A percentile compares a stretch with the other conserved stretches of the same genome.
These are phyloP conservation scores for Roridomyces roridus DNA, from an alignment of 768 basidiomycete species.

Conservation along the genomic window DNA sequence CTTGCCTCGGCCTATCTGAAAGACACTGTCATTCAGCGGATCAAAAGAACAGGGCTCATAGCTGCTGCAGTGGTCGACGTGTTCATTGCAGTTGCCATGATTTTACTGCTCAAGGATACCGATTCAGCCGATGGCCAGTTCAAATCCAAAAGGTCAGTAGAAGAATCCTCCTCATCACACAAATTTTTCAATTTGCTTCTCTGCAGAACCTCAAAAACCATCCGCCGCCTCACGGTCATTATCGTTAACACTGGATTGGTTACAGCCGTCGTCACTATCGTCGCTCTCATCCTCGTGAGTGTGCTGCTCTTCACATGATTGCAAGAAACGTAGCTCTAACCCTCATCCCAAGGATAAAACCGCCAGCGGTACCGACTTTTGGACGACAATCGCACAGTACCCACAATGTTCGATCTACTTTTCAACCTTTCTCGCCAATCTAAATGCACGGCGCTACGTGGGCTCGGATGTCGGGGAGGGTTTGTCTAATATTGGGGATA, in stretches of 20 bases:
- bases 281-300: constrained; percentile 19
- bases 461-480: constrained; percentile 11
- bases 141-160: constrained; percentile 11
- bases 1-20: neutral
- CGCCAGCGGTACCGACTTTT: constrained; percentile 22
- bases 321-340: neutral
- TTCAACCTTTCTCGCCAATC: constrained; percentile 21
- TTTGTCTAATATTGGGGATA: constrained; percentile 17
- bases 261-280: constrained; percentile 18
- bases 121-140: constrained; percentile 5
- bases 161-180: neutral
- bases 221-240: constrained; percentile 18
- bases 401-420: constrained; percentile 24
- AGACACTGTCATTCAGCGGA: neutral
- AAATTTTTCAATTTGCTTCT: neutral
- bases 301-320: neutral
- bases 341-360: constrained; percentile 13
- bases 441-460: constrained; percentile 20
- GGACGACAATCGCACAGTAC: constrained; percentile 22
- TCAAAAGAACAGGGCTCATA: constrained; percentile 16
- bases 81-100: constrained; percentile 17
- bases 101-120: constrained; percentile 20
- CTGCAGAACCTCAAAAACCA: constrained; percentile 14
- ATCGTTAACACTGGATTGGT: constrained; percentile 20
- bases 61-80: constrained; percentile 15